Evolutionary conservation across 2,329 filamentous ascomycete genomes (phyloP), one percentile per base, ranked within the genome.

Genomic region (Colletotrichum brevisporum): DNA sequence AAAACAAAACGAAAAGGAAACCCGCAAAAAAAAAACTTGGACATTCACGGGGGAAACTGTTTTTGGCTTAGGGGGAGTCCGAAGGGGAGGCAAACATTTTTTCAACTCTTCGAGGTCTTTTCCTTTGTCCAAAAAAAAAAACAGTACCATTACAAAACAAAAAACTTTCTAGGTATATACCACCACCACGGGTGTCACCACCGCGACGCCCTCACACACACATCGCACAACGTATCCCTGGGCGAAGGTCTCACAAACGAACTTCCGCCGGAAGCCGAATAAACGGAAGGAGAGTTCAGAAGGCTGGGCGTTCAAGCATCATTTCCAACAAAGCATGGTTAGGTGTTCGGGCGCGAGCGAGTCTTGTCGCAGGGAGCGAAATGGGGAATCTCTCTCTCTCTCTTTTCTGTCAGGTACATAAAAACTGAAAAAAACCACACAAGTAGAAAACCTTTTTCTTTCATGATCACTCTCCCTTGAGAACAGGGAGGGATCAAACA

Each of bases 301-400:
- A n/a, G n/a, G n/a, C 59, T 36, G 51, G 59, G 59, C 64, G 52
- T 63, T 67, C 45, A 57, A 63, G 52, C 52, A 57, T 57, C 52
- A 36, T 58, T 64, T 51, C 63, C 65, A 64, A 64, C 36, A 43
- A 36, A 36, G 60, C 65, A 64, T 68, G 47, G 60, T 58, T 47
- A 52, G 59, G 59, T 67, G 59, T 67, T 67, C 9, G 59, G 64
- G 64, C 59, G 64, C 64, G 61, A 62, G 64, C 64, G 61, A 62
- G 59, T 57, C 53, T 47, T 47, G 64, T 57, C 53, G 45, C 59
- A 50, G 52, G 45, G 59, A 51, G 53, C 36, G 45, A 41, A 57
- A 50, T 45, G 52, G 26, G 8, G 10, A 36, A 57, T 48, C 52
- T 51, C 43, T 51, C 45, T 48, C 18, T 48, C 36, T 36, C n/a